Base-by-base conservation (phyloP, 306 rosid genomes). In the Castanopsis chinensis region DNA sequence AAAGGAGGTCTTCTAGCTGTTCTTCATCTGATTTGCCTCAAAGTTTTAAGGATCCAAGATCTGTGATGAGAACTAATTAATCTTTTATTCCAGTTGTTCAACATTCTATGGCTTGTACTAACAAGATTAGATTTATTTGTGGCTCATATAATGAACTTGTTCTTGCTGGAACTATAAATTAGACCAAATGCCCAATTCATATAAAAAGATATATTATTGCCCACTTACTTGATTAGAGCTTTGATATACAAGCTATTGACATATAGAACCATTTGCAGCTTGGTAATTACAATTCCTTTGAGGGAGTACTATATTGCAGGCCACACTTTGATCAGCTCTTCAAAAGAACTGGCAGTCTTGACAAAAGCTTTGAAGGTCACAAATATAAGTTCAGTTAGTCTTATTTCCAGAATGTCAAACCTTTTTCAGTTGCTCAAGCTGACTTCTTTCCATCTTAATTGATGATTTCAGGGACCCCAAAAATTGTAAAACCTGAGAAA, bases 341-440 rank as follows among this genome's bases (percentile, higher is more conserved):
- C 80, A 95, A 95, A 83, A 95, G 99, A 88, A 95, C 99, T 52
- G 99, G 99, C 33, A 95, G 98, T 84, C 99, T 95, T 77, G 99
- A 95, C 51, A 95, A 95, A 84, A 95, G 98, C 86, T 95, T 95
- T 72, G 98, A 95, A 87, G 99, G 99, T 95, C 83, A 82, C 64
- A 72, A 45, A 49, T 14, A 19, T 30, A 8, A 35, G 6, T 68
- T 68, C 27, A 19, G 18, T 28, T 68, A 63, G 45, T 33, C 72
- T 10, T 30, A 2, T 12, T 64, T 64, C 70, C 63, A 56, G 45
- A 45, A 51, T 30, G 30, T 25, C 64, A 27, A 23, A 68, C 59
- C 57, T 45, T 57, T 80, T 58, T 78, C 21, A 37, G 75, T 81
- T 54, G 28, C 73, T 76, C 69, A 75, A 56, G 19, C 5, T 28